A percentile compares a stretch with the other conserved stretches of the same genome.
Evolutionary conservation across 805 yeast species (phyloP).

Genomic region (Candida michaelii): DNA sequence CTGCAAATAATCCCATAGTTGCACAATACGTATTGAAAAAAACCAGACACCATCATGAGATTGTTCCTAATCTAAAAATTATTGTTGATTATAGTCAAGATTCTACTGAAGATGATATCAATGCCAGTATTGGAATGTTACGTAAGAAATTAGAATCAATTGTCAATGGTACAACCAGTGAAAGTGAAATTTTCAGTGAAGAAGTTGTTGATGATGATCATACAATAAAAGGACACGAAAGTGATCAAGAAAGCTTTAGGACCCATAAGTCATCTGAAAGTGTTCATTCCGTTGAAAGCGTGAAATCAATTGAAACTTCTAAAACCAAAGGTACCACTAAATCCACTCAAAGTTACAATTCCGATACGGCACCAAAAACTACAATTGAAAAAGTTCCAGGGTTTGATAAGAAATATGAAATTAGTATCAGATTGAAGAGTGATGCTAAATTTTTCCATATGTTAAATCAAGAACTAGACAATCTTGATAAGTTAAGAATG

Average conservation of each 20-base stretch:
- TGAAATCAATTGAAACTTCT: background rate
- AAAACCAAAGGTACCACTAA: constrained; percentile 5
- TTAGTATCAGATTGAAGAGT: constrained; percentile 47
- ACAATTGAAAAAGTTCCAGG: constrained; percentile 9
- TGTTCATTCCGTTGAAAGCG: background rate
- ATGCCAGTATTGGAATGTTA: constrained; percentile 11
- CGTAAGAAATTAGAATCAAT: constrained; percentile 13
- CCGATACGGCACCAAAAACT: constrained; percentile 4
- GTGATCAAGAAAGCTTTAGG: constrained; percentile 3
- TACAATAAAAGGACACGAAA: background rate
- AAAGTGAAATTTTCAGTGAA: constrained; percentile 8
- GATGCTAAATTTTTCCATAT: constrained; percentile 62
- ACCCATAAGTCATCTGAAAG: background rate
- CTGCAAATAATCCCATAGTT: constrained; percentile 37
- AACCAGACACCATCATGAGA: constrained; percentile 19
- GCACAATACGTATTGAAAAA: constrained; percentile 44
- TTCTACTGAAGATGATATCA: constrained; percentile 32
- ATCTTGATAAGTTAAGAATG: constrained; percentile 43
- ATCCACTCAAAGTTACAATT: background rate
- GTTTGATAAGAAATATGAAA: constrained; percentile 20
- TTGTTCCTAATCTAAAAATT: constrained; percentile 41
- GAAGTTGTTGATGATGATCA: constrained; percentile 1
- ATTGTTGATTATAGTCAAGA: constrained; percentile 28
- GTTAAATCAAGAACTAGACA: constrained; percentile 53
- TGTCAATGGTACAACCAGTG: constrained; percentile 12